phyloP scores from a whole-genome alignment of 1,284 basidiomycete species.

The Xerocomus nothofagi region DNA sequence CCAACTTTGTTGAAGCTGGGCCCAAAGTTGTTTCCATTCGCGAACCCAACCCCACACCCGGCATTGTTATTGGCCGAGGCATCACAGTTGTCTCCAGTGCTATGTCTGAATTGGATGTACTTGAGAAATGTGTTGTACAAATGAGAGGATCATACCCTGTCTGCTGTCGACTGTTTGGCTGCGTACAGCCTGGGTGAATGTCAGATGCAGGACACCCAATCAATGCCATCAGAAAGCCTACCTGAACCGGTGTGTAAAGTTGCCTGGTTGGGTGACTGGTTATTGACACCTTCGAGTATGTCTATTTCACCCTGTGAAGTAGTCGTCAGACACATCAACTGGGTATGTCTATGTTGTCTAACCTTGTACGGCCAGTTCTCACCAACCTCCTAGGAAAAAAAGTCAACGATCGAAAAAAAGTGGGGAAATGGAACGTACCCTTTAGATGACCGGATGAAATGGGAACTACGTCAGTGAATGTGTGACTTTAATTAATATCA shows the following conservation, averaged over 20 bases:
- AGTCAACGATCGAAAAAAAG: neutral
- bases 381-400: constrained; percentile 9
- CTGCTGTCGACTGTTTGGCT: neutral
- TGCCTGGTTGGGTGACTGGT: neutral
- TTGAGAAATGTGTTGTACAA: neutral
- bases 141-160: neutral
- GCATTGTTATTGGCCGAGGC: neutral
- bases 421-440: neutral
- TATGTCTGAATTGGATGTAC: neutral
- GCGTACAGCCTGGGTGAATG: neutral
- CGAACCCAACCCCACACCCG: neutral
- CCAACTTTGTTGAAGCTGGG: neutral
- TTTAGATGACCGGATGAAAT: neutral
- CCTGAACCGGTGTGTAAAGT: neutral
- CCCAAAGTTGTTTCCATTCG: neutral
- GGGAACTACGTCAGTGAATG: neutral
- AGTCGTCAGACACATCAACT: neutral
- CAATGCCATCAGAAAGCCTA: neutral
- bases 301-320: neutral
- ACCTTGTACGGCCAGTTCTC: constrained; percentile 11
- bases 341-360: neutral
- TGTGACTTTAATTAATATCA: neutral
- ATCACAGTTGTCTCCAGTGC: neutral
- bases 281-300: neutral
- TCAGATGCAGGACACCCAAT: neutral